Base-by-base conservation (phyloP, 768 basidiomycete genomes). In the Collybia nuda region DNA sequence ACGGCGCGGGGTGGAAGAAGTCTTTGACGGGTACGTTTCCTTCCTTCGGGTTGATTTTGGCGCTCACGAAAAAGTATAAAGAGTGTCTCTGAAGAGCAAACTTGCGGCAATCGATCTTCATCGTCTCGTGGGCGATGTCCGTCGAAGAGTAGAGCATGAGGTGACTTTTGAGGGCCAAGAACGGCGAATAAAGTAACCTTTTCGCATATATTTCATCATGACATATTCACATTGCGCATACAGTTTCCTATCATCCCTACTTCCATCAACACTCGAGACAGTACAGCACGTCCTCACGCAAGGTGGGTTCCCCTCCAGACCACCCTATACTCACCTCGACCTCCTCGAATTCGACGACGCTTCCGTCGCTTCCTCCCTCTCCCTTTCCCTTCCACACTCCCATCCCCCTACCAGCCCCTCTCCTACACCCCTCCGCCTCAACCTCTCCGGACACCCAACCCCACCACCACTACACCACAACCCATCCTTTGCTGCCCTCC, bases 21-120 rank as follows among this genome's bases (percentile, higher is more conserved):
- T 90, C 0, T 90, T 97, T 50, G 86, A 90, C 47, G 82, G 82
- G 94, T 95, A 52, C 56, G 89, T 71, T 1, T 24, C 8, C 5
- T 26, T 26, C 29, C 9, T 51, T 47, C 39, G 32, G 2, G 12
- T 9, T 51, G 18, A 23, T 11, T 29, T 8, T 19, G 24, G 44
- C 40, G 2, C 32, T 60, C 9, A 44, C 18, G n/a, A 32, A 3
- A 11, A 32, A 12, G 52, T 6, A 32, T 46, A 14, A 56, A 95
- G 93, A 2, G 85, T 96, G n/a, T 88, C 90, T 0, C 68, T 96
- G 14, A 95, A 95, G 67, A 75, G 78, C 2, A 86, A 86, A 57
- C 71, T 95, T n/a, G 76, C 82, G 1, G 66, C 78, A 0, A 75
- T 78, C 22, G 93, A 94, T 57, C 68, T 94, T 12, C 81, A 84